Conservation (phyloP, 2,329 filamentous ascomycete species). For the Pseudogymnoascus sp. region DNA sequence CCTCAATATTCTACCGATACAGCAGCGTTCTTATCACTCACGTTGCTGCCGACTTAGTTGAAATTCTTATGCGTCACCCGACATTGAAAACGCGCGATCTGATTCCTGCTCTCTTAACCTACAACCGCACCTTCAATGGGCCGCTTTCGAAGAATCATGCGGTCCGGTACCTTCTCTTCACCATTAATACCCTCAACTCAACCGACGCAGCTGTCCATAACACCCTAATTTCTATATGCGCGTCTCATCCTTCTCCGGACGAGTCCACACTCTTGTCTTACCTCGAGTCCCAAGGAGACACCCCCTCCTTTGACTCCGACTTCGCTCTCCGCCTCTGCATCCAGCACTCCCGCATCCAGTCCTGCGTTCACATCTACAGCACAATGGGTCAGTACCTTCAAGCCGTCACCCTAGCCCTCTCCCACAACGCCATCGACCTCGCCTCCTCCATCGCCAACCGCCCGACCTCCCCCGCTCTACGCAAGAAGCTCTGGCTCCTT, state of each 20-base stretch:
- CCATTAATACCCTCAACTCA: constrained; percentile 77
- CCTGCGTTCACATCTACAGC: constrained; percentile 94
- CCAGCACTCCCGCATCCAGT: constrained; percentile 83
- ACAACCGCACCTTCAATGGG: constrained; percentile 70
- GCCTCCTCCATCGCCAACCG: constrained; percentile 84
- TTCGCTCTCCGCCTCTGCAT: constrained; percentile 95
- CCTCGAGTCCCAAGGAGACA: constrained; percentile 79
- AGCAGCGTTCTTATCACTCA: constrained; percentile 95
- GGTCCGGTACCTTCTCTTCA: constrained; percentile 84
- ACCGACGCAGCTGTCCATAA: constrained; percentile 87
- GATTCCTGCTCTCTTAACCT: constrained; percentile 88
- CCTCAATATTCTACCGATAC: constrained; percentile 92
- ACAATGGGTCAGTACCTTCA: constrained; percentile 92
- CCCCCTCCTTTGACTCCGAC: constrained; percentile 85
- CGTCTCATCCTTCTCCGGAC: constrained; percentile 72
- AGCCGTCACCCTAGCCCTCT: constrained; percentile 84
- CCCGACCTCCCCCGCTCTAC: constrained; percentile 66
- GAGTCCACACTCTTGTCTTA: constrained; percentile 83
- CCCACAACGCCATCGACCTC: constrained; percentile 82
- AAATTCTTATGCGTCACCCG: constrained; percentile 86
- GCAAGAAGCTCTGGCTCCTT: constrained; percentile 92
- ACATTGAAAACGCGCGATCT: constrained; percentile 79
- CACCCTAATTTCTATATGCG: constrained; percentile 92
- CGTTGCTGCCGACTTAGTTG: constrained; percentile 75
- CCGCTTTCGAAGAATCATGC: constrained; percentile 76